Evolutionary conservation across 306 rosid genomes (phyloP).

Genomic region (Gillenia trifoliata): DNA sequence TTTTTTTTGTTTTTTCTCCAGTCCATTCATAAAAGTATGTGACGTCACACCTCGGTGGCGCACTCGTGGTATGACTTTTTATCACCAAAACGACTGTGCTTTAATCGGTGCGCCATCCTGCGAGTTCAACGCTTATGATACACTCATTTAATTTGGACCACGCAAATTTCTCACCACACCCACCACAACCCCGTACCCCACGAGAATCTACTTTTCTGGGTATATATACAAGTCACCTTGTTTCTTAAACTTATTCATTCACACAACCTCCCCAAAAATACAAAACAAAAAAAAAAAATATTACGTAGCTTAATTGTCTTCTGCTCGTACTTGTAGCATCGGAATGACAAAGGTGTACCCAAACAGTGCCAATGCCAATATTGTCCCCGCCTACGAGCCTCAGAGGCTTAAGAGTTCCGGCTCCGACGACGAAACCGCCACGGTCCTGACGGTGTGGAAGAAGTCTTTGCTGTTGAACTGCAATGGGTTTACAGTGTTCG

Average conservation of each 20-base stretch:
- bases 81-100: not conserved
- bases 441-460: conserved; percentile 66
- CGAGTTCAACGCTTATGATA: not conserved
- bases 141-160: not conserved
- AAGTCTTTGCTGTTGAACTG: conserved; percentile 67
- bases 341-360: conserved; percentile 69
- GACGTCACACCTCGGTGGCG: conserved; percentile 5
- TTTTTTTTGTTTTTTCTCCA: not conserved
- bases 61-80: conserved; percentile 10
- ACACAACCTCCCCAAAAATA: no score
- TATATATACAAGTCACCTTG: not conserved
- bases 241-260: not conserved
- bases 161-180: not conserved
- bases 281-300: not conserved
- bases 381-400: not conserved
- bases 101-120: not conserved
- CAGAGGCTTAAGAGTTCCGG: not conserved
- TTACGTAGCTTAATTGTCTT: not conserved
- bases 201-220: not conserved
- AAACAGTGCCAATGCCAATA: conserved; percentile 18
- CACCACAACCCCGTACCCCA: not conserved
- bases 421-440: conserved; percentile 6
- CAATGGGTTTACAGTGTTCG: conserved; percentile 74
- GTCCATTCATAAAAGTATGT: not conserved
- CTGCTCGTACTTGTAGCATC: not conserved